Conservation (phyloP, 345 rosid genomes). For the Camelina neglecta region DNA sequence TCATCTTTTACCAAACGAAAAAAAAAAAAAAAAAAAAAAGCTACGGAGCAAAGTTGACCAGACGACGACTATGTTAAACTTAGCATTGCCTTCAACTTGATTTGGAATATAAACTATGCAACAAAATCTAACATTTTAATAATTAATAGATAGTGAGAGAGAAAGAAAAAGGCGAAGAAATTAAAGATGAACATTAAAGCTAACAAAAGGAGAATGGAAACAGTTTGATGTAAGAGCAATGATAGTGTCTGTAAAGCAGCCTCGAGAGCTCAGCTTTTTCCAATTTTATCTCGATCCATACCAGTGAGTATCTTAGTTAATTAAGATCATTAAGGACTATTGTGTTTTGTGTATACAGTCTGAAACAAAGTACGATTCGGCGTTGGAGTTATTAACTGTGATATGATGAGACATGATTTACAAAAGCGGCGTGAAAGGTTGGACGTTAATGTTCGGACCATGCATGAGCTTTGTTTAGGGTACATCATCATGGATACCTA, state of each 20-base stretch:
- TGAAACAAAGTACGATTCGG: slow-evolving; percentile 34
- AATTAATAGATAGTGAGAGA: slow-evolving; percentile 21
- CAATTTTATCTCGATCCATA: slow-evolving; percentile 3
- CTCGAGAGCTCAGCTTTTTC: slow-evolving; percentile 34
- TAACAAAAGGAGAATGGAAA: slow-evolving; percentile 36
- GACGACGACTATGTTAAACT: neutral
- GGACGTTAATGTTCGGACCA: slow-evolving; percentile 41
- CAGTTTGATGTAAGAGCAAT: slow-evolving; percentile 46
- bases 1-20: neutral
- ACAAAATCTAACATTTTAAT: slow-evolving; percentile 20
- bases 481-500: slow-evolving; percentile 35
- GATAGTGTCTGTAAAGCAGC: slow-evolving; percentile 46
- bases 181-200: slow-evolving; percentile 36
- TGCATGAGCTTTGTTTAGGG: slow-evolving; percentile 32
- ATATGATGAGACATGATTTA: slow-evolving; percentile 44
- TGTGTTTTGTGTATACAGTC: slow-evolving; percentile 8
- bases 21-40: neutral
- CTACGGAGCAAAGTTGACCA: neutral
- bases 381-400: slow-evolving; percentile 38
- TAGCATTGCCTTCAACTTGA: neutral
- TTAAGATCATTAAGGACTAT: slow-evolving; percentile 18
- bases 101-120: neutral
- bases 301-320: slow-evolving; percentile 7
- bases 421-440: slow-evolving; percentile 42
- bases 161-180: slow-evolving; percentile 23